Percentiles rank a stretch among this genome's conserved stretches.
phyloP scores from a whole-genome alignment of 805 yeast species.

The Nakazawaea molendinolei region DNA sequence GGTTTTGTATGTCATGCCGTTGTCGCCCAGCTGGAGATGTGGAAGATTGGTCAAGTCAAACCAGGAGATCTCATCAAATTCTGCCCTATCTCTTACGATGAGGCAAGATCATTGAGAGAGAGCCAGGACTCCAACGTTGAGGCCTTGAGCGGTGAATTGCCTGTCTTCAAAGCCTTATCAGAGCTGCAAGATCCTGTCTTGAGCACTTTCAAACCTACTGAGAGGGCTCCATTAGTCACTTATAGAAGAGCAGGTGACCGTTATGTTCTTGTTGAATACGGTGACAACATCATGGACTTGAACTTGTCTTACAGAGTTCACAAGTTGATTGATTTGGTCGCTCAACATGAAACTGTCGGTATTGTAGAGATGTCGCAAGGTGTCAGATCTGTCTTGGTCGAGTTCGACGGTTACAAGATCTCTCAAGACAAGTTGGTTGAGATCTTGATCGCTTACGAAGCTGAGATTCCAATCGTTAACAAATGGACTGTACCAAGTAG shows the following conservation, averaged over 20 bases:
- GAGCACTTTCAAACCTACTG: slow-evolving; percentile 38
- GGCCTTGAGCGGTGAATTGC: slow-evolving; percentile 33
- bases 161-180: slow-evolving; percentile 29
- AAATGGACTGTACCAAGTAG: slow-evolving; percentile 86
- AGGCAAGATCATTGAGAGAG: slow-evolving; percentile 58
- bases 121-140: slow-evolving; percentile 53
- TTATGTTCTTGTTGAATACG: slow-evolving; percentile 86
- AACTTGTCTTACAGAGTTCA: slow-evolving; percentile 81
- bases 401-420: slow-evolving; percentile 60
- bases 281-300: slow-evolving; percentile 81
- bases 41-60: slow-evolving; percentile 97
- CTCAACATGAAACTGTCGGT: slow-evolving; percentile 60
- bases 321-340: slow-evolving; percentile 69
- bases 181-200: slow-evolving; percentile 67
- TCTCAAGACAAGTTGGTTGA: slow-evolving; percentile 57
- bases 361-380: slow-evolving; percentile 96
- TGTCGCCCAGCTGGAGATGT: slow-evolving; percentile 91
- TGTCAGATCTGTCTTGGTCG: slow-evolving; percentile 89
- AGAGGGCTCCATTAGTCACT: slow-evolving; percentile 60
- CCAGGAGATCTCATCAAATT: slow-evolving; percentile 87
- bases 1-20: slow-evolving; percentile 97
- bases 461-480: slow-evolving; percentile 63
- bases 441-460: slow-evolving; percentile 66
- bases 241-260: slow-evolving; percentile 98
- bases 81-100: slow-evolving; percentile 64